Conservation (phyloP, 768 basidiomycete genomes). For the Sistotremastrum suecicum region DNA sequence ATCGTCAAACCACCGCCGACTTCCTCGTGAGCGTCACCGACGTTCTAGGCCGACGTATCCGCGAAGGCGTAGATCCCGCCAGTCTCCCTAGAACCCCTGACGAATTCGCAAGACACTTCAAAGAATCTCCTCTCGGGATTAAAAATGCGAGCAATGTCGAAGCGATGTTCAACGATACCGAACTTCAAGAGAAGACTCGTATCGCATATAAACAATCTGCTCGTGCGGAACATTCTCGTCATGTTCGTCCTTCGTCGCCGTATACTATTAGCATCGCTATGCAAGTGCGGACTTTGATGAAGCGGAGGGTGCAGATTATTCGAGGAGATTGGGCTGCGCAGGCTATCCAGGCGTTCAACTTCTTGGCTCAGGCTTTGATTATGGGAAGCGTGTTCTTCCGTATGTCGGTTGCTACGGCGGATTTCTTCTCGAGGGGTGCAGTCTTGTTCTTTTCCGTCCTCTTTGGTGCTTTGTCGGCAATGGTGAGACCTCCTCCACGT, state of each 20-base stretch:
- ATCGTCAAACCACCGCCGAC: conserved; percentile 76
- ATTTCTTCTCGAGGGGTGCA: conserved; percentile 67
- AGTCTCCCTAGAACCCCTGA: conserved; percentile 25
- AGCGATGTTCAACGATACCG: conserved; percentile 17
- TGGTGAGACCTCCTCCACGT: conserved; percentile 9
- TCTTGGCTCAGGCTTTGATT: conserved; percentile 30
- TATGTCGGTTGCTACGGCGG: conserved; percentile 36
- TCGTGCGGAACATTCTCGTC: conserved; percentile 33
- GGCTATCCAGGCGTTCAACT: conserved; percentile 29
- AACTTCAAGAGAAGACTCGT: conserved; percentile 27
- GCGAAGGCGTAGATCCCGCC: no score
- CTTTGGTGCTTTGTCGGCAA: conserved; percentile 40
- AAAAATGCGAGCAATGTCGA: background rate
- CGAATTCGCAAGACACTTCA: conserved; percentile 27
- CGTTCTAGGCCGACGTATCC: no score
- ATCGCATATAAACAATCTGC: conserved; percentile 34
- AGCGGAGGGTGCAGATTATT: conserved; percentile 30
- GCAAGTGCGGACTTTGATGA: conserved; percentile 33
- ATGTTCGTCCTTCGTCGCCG: conserved; percentile 25
- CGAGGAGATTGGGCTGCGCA: conserved; percentile 25
- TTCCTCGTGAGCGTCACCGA: conserved; percentile 46
- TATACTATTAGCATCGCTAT: conserved; percentile 31
- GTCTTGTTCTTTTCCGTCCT: conserved; percentile 61
- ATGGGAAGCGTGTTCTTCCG: conserved; percentile 55
- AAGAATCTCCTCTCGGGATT: conserved; percentile 7